phyloP scores from a whole-genome alignment of 768 basidiomycete genomes.

The Tulasnella sp. region DNA sequence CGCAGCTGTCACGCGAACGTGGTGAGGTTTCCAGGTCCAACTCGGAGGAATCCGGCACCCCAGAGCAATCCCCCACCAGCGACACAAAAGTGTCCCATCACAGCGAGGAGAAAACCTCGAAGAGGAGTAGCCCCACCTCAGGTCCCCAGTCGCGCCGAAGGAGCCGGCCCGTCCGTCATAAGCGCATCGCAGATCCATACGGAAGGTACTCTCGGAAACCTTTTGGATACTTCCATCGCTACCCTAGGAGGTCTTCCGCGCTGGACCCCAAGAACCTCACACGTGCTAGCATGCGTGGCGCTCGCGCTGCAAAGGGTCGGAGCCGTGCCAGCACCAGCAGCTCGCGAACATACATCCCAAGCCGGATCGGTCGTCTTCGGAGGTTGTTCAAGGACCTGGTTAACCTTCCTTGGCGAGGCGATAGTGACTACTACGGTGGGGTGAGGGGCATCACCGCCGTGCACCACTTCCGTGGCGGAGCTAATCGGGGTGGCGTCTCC shows the following conservation, averaged over 20 bases:
- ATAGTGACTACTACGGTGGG: constrained; percentile 5
- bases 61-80: not conserved
- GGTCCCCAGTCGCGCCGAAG: not conserved
- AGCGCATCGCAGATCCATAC: not conserved
- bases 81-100: not conserved
- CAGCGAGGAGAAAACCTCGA: not conserved
- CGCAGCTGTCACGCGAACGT: not conserved
- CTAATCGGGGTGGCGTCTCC: constrained; percentile 7
- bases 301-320: not conserved
- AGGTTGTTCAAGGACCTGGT: constrained; percentile 2
- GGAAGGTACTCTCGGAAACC: constrained; percentile 9
- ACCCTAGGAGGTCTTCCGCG: not conserved
- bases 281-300: not conserved
- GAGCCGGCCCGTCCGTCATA: not conserved
- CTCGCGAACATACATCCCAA: constrained; percentile 8
- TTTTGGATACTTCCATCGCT: constrained; percentile 17
- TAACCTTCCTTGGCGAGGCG: constrained; percentile 14
- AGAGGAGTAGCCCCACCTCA: not conserved
- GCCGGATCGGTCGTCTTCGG: not conserved
- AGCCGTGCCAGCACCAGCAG: constrained; percentile 1
- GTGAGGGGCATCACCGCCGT: not conserved
- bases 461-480: constrained; percentile 10
- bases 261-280: not conserved
- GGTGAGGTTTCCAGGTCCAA: constrained; percentile 2
- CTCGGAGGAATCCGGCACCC: not conserved